Conservation (phyloP, 2,329 filamentous ascomycete species). For the Emmonsiellopsis sp. region DNA sequence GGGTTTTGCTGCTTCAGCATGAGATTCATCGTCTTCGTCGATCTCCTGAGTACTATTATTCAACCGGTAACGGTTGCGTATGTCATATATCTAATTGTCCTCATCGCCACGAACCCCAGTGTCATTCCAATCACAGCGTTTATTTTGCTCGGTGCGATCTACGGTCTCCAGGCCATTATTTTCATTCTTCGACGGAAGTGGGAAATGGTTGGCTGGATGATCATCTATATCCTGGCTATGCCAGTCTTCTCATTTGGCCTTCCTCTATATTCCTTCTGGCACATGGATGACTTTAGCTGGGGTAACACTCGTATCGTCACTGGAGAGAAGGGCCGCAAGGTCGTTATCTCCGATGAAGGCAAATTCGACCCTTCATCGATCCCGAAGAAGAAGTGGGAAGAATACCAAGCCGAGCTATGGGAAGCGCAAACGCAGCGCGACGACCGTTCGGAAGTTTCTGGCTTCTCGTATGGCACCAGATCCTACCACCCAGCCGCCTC, state of each 20-base stretch:
- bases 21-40: conserved; percentile 94
- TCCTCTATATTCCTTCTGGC: conserved; percentile 93
- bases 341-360: conserved; percentile 91
- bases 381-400: conserved; percentile 97
- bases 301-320: conserved; percentile 97
- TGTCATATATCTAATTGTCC: conserved; percentile 77
- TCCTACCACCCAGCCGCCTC: conserved; percentile 53
- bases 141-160: conserved; percentile 86
- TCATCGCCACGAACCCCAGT: conserved; percentile 51
- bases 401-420: conserved; percentile 97
- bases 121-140: conserved; percentile 77
- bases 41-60: conserved; percentile 82
- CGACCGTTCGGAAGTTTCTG: conserved; percentile 85
- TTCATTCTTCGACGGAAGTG: conserved; percentile 95
- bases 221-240: conserved; percentile 84
- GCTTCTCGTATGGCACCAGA: conserved; percentile 89
- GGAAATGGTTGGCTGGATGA: conserved; percentile 99
- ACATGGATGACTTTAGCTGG: conserved; percentile 99
- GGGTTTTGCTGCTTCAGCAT: conserved; percentile 99
- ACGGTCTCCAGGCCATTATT: conserved; percentile 92
- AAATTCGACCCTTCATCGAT: conserved; percentile 92
- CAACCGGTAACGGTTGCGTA: conserved; percentile 88
- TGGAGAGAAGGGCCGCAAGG: conserved; percentile 83
- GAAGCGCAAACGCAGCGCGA: conserved; percentile 77
- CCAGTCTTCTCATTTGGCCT: conserved; percentile 86